Evolutionary conservation across 106 monocot species (phyloP).

Genomic region (Platanthera zijinensis): DNA sequence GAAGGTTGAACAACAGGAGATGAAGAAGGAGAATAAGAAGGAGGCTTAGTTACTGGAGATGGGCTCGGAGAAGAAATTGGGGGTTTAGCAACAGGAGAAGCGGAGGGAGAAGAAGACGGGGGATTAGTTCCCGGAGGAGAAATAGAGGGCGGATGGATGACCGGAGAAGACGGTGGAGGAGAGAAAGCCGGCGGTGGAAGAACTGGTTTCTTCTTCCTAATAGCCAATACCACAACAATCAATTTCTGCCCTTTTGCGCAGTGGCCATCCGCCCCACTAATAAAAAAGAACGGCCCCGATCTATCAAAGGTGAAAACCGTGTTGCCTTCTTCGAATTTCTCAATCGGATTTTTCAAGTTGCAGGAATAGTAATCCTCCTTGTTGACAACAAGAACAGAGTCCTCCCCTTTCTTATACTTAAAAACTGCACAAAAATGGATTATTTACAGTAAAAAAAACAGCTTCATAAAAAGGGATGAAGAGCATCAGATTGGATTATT

Average conservation of each 20-base stretch:
- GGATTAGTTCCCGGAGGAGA: neutral
- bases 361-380: conserved; percentile 48
- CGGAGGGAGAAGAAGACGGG: neutral
- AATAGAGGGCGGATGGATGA: neutral
- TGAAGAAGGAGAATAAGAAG: neutral
- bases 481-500: neutral
- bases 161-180: neutral
- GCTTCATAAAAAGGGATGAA: too few species aligned
- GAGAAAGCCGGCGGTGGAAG: neutral
- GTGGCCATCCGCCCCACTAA: conserved; percentile 27
- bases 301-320: conserved; percentile 37
- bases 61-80: conserved; percentile 2
- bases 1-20: neutral
- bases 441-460: too few species aligned
- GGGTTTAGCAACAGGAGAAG: neutral
- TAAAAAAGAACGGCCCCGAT: conserved; percentile 69
- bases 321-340: conserved; percentile 26
- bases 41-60: neutral
- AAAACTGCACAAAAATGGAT: conserved; percentile 38
- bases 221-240: conserved; percentile 37
- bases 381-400: conserved; percentile 52
- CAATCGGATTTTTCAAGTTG: conserved; percentile 40
- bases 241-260: conserved; percentile 63
- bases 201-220: neutral
- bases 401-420: conserved; percentile 45